Percentiles rank a stretch among this genome's conserved stretches.
These are phyloP conservation scores for Sporothrix phasma DNA, from an alignment of 2,329 filamentous ascomycete species.

Conservation along the genomic window DNA sequence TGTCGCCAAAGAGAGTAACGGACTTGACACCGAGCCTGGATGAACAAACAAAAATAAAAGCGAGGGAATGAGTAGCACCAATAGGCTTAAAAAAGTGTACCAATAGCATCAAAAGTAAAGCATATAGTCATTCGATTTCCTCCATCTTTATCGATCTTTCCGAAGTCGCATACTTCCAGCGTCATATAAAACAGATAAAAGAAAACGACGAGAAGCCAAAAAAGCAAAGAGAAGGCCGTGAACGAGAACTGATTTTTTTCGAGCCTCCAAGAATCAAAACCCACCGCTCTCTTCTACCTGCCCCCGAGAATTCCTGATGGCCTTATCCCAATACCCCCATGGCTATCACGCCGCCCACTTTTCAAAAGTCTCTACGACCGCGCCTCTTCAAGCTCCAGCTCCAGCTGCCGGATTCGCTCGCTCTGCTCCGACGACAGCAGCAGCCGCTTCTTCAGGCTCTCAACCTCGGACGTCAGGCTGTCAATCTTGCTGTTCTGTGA, in stretches of 20 bases:
- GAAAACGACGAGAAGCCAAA: neutral
- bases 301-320: neutral
- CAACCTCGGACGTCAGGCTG: slow-evolving; percentile 61
- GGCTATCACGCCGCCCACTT: no score
- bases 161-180: neutral
- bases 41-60: neutral
- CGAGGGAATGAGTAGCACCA: neutral
- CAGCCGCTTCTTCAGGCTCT: slow-evolving; percentile 69
- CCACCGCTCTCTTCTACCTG: neutral
- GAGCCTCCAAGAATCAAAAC: neutral
- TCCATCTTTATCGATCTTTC: neutral
- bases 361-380: slow-evolving; percentile 41
- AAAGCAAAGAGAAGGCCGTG: neutral
- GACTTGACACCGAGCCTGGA: neutral
- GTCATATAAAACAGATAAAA: neutral
- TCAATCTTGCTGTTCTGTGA: slow-evolving; percentile 68
- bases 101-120: neutral
- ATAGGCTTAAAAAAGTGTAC: neutral
- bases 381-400: slow-evolving; percentile 56
- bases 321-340: neutral
- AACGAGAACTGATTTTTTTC: neutral
- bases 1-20: no score
- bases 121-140: neutral
- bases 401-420: slow-evolving; percentile 56
- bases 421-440: slow-evolving; percentile 54